Conservation (phyloP, 73 alveolate genomes). For the Durusdinium trenchii region DNA sequence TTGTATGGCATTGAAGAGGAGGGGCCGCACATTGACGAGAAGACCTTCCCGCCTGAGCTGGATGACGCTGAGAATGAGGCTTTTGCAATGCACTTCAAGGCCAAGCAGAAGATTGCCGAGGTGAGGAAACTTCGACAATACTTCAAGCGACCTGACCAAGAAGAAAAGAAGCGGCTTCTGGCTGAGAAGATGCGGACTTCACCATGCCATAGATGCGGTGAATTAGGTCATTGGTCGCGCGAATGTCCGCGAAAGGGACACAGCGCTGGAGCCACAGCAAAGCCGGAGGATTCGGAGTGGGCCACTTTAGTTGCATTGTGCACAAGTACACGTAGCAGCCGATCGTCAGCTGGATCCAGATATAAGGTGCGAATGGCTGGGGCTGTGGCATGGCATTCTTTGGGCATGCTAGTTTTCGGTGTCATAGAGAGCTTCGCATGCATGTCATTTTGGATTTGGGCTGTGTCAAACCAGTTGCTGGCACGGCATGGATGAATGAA, state of each 20-base stretch:
- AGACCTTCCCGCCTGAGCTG: not conserved
- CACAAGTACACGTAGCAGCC: too few species aligned
- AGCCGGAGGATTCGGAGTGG: too few species aligned
- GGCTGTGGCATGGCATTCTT: too few species aligned
- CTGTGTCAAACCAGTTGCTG: constrained; percentile 38
- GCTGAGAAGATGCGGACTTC: not conserved
- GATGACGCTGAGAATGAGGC: not conserved
- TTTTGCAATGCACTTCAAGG: not conserved
- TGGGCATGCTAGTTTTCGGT: not conserved
- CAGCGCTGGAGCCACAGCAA: too few species aligned
- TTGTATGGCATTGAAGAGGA: not conserved
- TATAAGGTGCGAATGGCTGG: too few species aligned
- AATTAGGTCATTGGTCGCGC: not conserved
- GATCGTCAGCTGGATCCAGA: too few species aligned
- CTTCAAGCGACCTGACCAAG: not conserved
- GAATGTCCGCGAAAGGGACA: too few species aligned
- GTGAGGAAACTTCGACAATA: not conserved
- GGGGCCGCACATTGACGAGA: not conserved
- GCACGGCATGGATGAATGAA: constrained; percentile 24
- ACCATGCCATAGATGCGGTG: not conserved
- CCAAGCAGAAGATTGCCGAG: constrained; percentile 46
- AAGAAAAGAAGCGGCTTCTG: not conserved
- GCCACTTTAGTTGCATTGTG: too few species aligned
- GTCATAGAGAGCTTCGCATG: not conserved
- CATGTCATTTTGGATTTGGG: constrained; percentile 23